These are phyloP conservation scores for Zymoseptoria ardabiliae DNA, from an alignment of 2,329 filamentous ascomycete species.

Conservation along the genomic window DNA sequence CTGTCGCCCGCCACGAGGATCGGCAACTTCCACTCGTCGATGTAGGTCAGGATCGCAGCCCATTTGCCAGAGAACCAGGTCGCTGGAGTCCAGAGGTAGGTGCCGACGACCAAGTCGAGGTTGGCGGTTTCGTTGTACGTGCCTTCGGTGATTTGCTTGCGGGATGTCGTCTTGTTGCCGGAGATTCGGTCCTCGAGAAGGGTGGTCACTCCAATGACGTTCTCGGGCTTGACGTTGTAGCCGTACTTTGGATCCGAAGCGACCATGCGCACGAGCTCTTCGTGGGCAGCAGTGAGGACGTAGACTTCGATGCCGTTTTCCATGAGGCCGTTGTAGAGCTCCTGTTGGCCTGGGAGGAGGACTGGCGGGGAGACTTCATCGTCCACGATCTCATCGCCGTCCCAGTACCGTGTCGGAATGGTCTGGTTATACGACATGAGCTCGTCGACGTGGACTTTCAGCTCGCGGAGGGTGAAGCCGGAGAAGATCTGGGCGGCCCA, in stretches of 20 bases:
- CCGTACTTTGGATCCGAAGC: constrained; percentile 40
- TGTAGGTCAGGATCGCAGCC: constrained; percentile 32
- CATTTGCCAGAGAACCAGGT: constrained; percentile 42
- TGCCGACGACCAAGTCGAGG: constrained; percentile 35
- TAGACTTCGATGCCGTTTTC: constrained; percentile 40
- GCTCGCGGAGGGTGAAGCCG: constrained; percentile 38
- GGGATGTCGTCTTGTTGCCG: constrained; percentile 30
- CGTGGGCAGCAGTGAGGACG: constrained; percentile 37
- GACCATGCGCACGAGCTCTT: constrained; percentile 42
- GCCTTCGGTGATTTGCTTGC: constrained; percentile 36
- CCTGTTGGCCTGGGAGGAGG: constrained; percentile 36
- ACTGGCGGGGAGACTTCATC: constrained; percentile 31
- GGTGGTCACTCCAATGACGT: constrained; percentile 39
- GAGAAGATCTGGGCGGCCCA: constrained; percentile 39
- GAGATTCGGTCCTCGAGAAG: constrained; percentile 30
- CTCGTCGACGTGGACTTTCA: constrained; percentile 43
- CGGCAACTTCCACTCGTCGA: constrained; percentile 39
- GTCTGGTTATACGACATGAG: constrained; percentile 38
- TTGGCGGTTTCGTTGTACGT: constrained; percentile 32
- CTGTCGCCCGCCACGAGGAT: constrained; percentile 40
- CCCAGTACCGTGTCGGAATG: constrained; percentile 33
- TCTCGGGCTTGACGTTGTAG: constrained; percentile 40
- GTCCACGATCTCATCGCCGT: constrained; percentile 27
- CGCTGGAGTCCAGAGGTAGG: constrained; percentile 39
- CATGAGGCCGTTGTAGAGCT: constrained; percentile 41